Evolutionary conservation across 2,329 filamentous ascomycete genomes (phyloP).

Genomic region (Fusarium verrucosum): DNA sequence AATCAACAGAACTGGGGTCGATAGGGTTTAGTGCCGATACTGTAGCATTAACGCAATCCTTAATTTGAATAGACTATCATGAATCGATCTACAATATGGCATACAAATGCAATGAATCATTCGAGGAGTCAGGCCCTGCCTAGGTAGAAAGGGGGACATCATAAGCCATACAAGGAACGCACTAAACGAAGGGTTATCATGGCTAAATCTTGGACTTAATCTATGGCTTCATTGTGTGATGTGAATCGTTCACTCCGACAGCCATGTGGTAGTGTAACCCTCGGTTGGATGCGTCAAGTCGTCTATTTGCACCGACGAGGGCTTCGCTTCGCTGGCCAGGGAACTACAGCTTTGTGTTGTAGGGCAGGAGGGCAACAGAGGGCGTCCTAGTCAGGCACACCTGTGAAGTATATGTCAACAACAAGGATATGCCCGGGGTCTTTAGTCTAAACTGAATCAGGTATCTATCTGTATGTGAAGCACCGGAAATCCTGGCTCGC

Average conservation of each 20-base stretch:
- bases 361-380: background rate
- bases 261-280: conserved; percentile 4
- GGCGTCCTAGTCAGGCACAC: background rate
- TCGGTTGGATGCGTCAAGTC: background rate
- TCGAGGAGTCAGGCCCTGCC: background rate
- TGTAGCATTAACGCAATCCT: background rate
- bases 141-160: background rate
- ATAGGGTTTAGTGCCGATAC: background rate
- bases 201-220: background rate
- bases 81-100: background rate
- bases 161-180: background rate
- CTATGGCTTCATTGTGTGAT: background rate
- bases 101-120: background rate
- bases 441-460: background rate
- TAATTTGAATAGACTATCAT: background rate
- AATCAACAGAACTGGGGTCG: background rate
- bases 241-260: background rate
- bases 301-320: background rate
- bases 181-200: background rate
- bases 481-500: background rate
- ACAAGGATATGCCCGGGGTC: conserved; percentile 5
- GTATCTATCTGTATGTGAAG: background rate
- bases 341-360: background rate
- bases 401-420: background rate
- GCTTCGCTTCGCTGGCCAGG: background rate